These are phyloP conservation scores for Francoa sonchifolia DNA, from an alignment of 441 rosid species.

Conservation along the genomic window DNA sequence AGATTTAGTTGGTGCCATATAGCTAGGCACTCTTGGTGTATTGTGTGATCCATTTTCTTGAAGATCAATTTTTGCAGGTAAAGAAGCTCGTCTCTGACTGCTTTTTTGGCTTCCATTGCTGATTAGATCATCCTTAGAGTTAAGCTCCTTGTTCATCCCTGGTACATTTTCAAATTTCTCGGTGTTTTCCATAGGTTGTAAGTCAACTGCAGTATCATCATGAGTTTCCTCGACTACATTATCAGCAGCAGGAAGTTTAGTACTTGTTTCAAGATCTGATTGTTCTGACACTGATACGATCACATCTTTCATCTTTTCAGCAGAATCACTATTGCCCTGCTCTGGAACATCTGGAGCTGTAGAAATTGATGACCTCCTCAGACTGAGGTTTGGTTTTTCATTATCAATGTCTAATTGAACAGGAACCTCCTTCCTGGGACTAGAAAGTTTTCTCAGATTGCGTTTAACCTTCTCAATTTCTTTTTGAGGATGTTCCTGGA, in stretches of 20 bases:
- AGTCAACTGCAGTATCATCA: conserved; percentile 17
- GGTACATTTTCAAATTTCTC: conserved; percentile 22
- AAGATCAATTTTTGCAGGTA: conserved; percentile 36
- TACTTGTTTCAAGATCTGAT: conserved; percentile 20
- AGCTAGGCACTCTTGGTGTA: conserved; percentile 50
- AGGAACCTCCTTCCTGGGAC: conserved; percentile 5
- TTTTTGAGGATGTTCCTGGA: conserved; percentile 3
- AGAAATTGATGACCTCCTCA: conserved; percentile 24
- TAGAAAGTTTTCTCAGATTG: conserved; percentile 3
- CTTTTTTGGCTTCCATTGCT: conserved; percentile 26
- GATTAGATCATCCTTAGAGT: conserved; percentile 20
- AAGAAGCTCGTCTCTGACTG: conserved; percentile 47
- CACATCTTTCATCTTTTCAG: conserved; percentile 25
- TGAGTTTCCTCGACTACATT: conserved; percentile 17
- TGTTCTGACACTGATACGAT: conserved; percentile 13
- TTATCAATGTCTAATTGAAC: conserved; percentile 26
- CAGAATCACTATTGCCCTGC: conserved; percentile 18
- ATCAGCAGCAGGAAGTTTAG: conserved; percentile 16
- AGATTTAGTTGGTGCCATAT: conserved; percentile 78
- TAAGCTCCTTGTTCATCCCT: conserved; percentile 20
- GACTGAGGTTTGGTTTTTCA: conserved; percentile 30
- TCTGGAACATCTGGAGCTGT: conserved; percentile 23
- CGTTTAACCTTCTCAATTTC: conserved; percentile 14
- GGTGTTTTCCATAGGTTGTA: conserved; percentile 18
- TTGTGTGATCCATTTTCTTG: conserved; percentile 34